phyloP scores from a whole-genome alignment of 1,284 basidiomycete genomes.

The Tilletia setariae region DNA sequence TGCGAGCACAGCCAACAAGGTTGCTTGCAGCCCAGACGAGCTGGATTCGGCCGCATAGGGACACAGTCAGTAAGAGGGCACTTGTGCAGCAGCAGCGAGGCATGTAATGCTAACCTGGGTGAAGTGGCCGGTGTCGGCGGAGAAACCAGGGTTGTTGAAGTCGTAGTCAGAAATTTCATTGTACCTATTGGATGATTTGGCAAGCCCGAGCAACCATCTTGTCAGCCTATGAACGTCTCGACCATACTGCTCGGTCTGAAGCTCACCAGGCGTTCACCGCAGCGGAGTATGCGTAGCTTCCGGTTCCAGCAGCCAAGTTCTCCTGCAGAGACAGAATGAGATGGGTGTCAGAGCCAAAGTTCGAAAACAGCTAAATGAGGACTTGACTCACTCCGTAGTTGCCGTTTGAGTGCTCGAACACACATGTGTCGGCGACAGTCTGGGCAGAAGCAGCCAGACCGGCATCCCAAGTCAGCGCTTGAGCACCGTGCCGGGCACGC shows the following conservation, averaged over 20 bases:
- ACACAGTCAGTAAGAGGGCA: background rate
- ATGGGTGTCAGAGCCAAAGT: background rate
- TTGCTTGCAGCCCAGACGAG: constrained; percentile 11
- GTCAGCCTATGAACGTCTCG: background rate
- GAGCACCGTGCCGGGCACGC: constrained; percentile 27
- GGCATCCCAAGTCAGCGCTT: constrained; percentile 24
- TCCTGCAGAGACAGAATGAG: background rate
- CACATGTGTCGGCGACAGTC: constrained; percentile 18
- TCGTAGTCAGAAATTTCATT: constrained; percentile 29
- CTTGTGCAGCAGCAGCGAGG: too few relatives aligned
- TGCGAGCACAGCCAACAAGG: background rate
- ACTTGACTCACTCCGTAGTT: constrained; percentile 30
- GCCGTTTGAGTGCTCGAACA: constrained; percentile 31
- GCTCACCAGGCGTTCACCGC: constrained; percentile 20
- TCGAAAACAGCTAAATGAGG: background rate
- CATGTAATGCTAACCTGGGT: constrained; percentile 31
- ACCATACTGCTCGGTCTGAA: background rate
- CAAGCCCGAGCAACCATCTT: too few relatives aligned
- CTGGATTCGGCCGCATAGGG: background rate
- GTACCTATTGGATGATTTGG: constrained; percentile 22
- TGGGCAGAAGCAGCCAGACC: constrained; percentile 22
- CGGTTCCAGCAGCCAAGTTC: constrained; percentile 12
- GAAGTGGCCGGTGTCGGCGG: constrained; percentile 33
- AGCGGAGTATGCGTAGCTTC: constrained; percentile 24
- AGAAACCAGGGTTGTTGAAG: constrained; percentile 23